Percentiles rank a stretch among this genome's conserved stretches.
Evolutionary conservation across 1,139 yeast genomes (phyloP).

Genomic region (Pichia terricola): DNA sequence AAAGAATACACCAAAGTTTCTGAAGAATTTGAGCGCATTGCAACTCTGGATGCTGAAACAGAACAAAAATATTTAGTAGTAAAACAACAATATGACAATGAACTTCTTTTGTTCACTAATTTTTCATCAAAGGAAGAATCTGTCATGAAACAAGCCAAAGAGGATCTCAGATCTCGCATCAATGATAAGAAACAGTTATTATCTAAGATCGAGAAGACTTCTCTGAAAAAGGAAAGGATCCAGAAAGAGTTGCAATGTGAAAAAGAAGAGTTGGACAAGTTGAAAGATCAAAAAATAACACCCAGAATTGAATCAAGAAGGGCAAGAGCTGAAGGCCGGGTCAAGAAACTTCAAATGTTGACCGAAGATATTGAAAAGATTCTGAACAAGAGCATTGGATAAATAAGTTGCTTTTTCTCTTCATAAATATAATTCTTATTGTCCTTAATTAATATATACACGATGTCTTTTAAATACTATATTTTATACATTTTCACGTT

Average conservation of each 20-base stretch:
- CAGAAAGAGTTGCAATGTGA: conserved; percentile 20
- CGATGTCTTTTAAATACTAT: neutral
- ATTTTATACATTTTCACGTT: neutral
- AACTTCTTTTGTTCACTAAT: conserved; percentile 28
- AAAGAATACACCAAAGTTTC: conserved; percentile 31
- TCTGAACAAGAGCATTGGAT: neutral
- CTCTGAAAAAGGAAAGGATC: conserved; percentile 23
- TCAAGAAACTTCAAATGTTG: conserved; percentile 17
- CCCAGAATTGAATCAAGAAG: conserved; percentile 25
- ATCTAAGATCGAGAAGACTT: conserved; percentile 29
- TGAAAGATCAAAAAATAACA: conserved; percentile 24
- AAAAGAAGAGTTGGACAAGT: conserved; percentile 26
- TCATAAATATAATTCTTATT: neutral
- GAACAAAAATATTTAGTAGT: conserved; percentile 32
- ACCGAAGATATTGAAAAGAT: conserved; percentile 14
- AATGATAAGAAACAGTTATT: conserved; percentile 27
- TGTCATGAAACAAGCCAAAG: conserved; percentile 16
- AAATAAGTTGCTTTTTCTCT: neutral
- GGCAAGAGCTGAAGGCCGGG: conserved; percentile 19
- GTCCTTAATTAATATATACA: neutral
- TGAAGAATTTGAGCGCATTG: conserved; percentile 12
- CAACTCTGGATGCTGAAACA: conserved; percentile 28
- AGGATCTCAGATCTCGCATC: conserved; percentile 22
- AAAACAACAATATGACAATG: conserved; percentile 32
- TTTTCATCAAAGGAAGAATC: conserved; percentile 24